phyloP scores from a whole-genome alignment of 139 green algal species.

The Pleodorina starrii region DNA sequence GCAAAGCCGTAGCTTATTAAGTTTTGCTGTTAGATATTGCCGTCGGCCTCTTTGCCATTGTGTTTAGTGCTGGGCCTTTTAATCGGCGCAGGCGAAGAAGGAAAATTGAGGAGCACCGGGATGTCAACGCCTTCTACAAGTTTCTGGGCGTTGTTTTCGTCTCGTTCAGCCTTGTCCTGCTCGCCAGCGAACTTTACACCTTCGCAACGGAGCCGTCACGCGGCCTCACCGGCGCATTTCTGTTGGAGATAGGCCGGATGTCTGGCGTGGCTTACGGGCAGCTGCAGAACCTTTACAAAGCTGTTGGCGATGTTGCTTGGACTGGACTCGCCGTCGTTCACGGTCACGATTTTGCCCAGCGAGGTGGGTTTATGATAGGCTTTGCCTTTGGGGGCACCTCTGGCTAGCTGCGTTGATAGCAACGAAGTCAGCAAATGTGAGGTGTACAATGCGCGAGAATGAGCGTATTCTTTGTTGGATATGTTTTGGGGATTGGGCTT shows the following conservation, averaged over 20 bases:
- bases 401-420: too few relatives aligned
- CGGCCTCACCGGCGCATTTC: constrained; percentile 27
- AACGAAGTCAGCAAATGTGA: too few relatives aligned
- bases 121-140: constrained; percentile 18
- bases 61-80: too few relatives aligned
- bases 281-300: background rate
- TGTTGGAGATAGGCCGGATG: background rate
- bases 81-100: too few relatives aligned
- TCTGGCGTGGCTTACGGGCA: background rate
- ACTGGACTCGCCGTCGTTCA: constrained; percentile 11
- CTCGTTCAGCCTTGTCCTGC: background rate
- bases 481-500: too few relatives aligned
- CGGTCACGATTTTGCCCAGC: constrained; percentile 14
- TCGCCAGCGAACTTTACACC: constrained; percentile 20
- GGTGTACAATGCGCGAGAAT: too few relatives aligned
- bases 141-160: constrained; percentile 22
- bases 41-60: too few relatives aligned
- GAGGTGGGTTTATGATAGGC: constrained; percentile 24
- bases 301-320: constrained; percentile 17
- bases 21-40: too few relatives aligned
- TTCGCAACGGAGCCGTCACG: background rate
- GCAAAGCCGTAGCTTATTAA: too few relatives aligned
- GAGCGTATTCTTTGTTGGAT: too few relatives aligned
- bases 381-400: background rate
- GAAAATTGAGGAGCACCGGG: constrained; percentile 2